Evolutionary conservation across 495 filamentous ascomycete species (phyloP).

Genomic region (Pyronema domesticum): DNA sequence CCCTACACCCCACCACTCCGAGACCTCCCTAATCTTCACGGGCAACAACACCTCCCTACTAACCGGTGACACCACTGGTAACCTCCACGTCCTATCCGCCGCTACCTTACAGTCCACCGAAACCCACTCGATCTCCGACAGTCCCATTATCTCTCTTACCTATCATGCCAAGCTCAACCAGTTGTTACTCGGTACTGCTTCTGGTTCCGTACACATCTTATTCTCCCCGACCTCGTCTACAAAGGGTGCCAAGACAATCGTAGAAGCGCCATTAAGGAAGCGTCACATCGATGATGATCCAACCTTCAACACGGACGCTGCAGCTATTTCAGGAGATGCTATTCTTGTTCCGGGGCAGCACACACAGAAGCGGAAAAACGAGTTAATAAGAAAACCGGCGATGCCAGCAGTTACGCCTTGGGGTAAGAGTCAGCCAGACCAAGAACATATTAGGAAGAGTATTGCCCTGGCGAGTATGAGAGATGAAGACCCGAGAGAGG

Average conservation of each 20-base stretch:
- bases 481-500: conserved; percentile 91
- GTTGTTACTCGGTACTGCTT: conserved; percentile 82
- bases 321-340: conserved; percentile 59
- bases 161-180: conserved; percentile 95
- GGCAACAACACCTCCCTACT: conserved; percentile 60
- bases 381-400: conserved; percentile 61
- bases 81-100: conserved; percentile 84
- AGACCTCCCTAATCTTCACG: conserved; percentile 74
- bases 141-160: conserved; percentile 61
- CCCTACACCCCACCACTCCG: conserved; percentile 65
- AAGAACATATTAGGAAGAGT: conserved; percentile 67
- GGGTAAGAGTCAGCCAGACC: conserved; percentile 76
- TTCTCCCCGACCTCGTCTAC: conserved; percentile 71
- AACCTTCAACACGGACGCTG: conserved; percentile 62
- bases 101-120: conserved; percentile 71
- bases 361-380: conserved; percentile 24
- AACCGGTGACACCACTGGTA: conserved; percentile 69
- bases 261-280: conserved; percentile 84
- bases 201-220: conserved; percentile 71
- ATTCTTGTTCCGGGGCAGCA: conserved; percentile 42
- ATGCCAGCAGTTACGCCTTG: conserved; percentile 77
- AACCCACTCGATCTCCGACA: conserved; percentile 68
- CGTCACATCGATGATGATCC: conserved; percentile 89
- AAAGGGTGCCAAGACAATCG: conserved; percentile 68
- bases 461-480: conserved; percentile 88